Evolutionary conservation across 164 flowering plant species (phyloP).

Genomic region (Kalanchoe fedtschenkoi): DNA sequence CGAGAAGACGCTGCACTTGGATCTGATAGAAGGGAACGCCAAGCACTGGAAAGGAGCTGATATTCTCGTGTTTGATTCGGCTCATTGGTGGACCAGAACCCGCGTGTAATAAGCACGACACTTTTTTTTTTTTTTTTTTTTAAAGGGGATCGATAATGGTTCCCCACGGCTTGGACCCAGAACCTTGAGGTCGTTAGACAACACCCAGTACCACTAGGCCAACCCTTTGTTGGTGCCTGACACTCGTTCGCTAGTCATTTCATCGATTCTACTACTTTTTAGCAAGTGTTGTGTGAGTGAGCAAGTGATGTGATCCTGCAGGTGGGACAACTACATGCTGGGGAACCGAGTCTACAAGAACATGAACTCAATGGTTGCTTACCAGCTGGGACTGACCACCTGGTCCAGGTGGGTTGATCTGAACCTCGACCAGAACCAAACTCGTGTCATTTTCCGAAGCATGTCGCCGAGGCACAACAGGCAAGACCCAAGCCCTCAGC

Average conservation of each 20-base stretch:
- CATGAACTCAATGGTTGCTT: constrained; percentile 76
- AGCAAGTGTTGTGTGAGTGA: no score
- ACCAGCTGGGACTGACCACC: constrained; percentile 62
- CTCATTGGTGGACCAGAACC: constrained; percentile 85
- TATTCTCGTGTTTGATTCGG: constrained; percentile 65
- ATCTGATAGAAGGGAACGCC: constrained; percentile 36
- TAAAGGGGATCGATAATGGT: no score
- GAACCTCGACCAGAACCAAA: constrained; percentile 50
- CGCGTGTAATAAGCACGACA: constrained; percentile 11
- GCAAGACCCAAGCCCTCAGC: no score
- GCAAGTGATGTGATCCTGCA: constrained; percentile 18
- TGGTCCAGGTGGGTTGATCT: constrained; percentile 88
- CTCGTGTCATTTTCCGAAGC: constrained; percentile 62
- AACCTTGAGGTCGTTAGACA: no score
- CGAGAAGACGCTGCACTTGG: constrained; percentile 41
- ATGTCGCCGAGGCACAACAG: constrained; percentile 82
- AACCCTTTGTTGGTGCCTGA: no score
- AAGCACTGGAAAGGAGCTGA: constrained; percentile 42
- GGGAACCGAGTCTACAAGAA: constrained; percentile 30
- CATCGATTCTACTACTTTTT: background rate
- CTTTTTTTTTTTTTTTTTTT: no score
- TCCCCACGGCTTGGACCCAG: no score
- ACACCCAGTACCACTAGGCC: no score
- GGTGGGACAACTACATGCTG: constrained; percentile 77
- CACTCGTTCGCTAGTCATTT: background rate